Base-by-base conservation (phyloP, 495 filamentous ascomycete genomes). In the Bombardia bombarda region DNA sequence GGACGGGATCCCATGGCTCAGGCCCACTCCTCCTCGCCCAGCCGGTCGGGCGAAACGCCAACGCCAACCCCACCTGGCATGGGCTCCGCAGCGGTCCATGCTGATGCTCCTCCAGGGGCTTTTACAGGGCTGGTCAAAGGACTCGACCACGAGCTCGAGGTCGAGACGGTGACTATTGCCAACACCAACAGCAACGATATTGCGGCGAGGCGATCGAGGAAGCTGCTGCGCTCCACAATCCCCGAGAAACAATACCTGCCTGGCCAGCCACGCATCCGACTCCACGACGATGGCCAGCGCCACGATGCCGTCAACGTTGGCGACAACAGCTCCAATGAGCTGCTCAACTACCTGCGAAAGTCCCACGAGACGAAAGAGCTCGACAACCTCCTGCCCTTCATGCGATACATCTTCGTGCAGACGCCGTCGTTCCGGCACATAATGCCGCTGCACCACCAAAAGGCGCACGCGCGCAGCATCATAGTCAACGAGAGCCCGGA, bases 401-500 rank as follows among this genome's bases (percentile, higher is more conserved):
- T 56, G 53, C 53, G 53, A 12, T 59, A 53, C 40, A 25, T 59
- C 16, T 59, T 59, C 13, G 56, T 59, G n/a, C 56, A 59, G 39
- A 59, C 56, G 8, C 56, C 56, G 0, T 49, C 53, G 3, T 53
- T 35, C 47, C 19, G 28, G 1, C 56, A 59, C 32, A 52, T 59
- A 25, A 53, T 40, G 33, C 37, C 56, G 0, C 34, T 60, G 24
- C 52, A 60, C 25, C 52, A 58, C 34, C 57, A 58, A 25, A 46
- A 25, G 26, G 33, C 53, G 1, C 56, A 50, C 30, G 46, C 44
- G 13, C 58, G 55, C 22, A 39, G 57, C 16, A 38, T 61, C 33
- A 34, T 50, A 20, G 35, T 59, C 3, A 42, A 51, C 3, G 77
- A 84, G 39, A 40, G 73, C 19, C 58, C 66, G 0, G 51, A 63